Base-by-base conservation (phyloP, 2,329 filamentous ascomycete genomes). In the Elsinoe batatas region DNA sequence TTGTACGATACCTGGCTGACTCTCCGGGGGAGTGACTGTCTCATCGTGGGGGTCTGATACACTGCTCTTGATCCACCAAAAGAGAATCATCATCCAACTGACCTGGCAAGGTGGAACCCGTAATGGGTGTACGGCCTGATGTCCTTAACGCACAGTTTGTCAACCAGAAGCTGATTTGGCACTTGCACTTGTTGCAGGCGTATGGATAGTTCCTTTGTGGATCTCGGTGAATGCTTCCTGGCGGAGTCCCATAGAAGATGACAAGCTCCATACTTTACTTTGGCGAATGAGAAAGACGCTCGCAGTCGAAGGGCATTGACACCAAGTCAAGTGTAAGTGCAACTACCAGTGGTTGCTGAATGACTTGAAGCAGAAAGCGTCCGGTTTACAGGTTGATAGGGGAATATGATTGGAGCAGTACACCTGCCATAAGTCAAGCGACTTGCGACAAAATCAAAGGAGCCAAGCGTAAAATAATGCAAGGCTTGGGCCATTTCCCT, bases 81-180 rank as follows among this genome's bases (percentile, higher is more conserved):
- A 15, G 5, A 30, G 7, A 8, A 30, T 30, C 26, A 30, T 8
- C 26, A 30, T 30, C 4, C 7, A 2, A 30, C 4, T 5, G 26
- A 30, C 26, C 26, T 8, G 26, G 26, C 26, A 7, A 43, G 51
- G n/a, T 43, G 40, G 40, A 63, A 62, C 33, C 64, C 64, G 0
- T 74, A 78, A 57, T 76, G 73, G 73, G 67, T 76, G 57, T 76
- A 76, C 57, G 73, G 74, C 56, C 74, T 75, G 73, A 74, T 75
- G 69, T 68, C 69, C 3, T 74, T 74, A 0, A 74, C 71, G 69
- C 74, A 10, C 74, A 74, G 0, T 62, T 67, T 8, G 68, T 65
- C 6, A 74, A 75, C 60, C 74, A 74, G 50, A 69, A 74, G 55
- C 68, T 78, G 30, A 70, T 78, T 58, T 78, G 75, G 75, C 75